phyloP scores from a whole-genome alignment of 345 rosid genomes.

The Kernera saxatilis region DNA sequence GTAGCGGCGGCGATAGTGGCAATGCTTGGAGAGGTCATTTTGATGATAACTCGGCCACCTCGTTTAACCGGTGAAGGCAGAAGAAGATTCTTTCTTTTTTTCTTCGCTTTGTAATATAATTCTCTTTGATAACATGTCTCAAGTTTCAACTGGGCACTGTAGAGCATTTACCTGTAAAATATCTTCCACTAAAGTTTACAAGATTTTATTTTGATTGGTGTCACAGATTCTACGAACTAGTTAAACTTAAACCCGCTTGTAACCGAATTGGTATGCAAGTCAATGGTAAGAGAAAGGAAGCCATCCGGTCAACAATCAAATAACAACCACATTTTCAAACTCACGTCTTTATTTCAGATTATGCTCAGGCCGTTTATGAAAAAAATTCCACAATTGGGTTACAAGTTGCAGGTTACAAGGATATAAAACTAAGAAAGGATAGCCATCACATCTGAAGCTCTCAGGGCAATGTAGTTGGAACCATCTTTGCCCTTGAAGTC shows the following conservation, averaged over 20 bases:
- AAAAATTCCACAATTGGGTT: slow-evolving; percentile 27
- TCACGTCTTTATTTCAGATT: slow-evolving; percentile 24
- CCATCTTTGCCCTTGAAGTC: slow-evolving; percentile 85
- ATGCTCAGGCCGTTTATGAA: slow-evolving; percentile 18
- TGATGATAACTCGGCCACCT: slow-evolving; percentile 72
- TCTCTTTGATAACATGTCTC: slow-evolving; percentile 5
- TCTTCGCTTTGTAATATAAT: slow-evolving; percentile 18
- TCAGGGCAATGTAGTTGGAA: slow-evolving; percentile 68
- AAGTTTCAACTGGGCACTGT: slow-evolving; percentile 23
- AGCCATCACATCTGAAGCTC: slow-evolving; percentile 90
- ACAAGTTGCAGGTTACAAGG: slow-evolving; percentile 13
- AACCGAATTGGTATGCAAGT: not conserved
- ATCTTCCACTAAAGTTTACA: slow-evolving; percentile 12
- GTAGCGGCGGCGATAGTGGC: slow-evolving; percentile 77
- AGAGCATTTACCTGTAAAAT: slow-evolving; percentile 29
- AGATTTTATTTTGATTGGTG: not conserved
- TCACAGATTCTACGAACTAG: not conserved
- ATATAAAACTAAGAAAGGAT: slow-evolving; percentile 59
- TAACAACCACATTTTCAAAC: not conserved
- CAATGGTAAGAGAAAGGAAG: not conserved
- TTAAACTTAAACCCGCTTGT: not conserved
- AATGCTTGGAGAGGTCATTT: slow-evolving; percentile 79
- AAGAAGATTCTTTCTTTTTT: slow-evolving; percentile 18
- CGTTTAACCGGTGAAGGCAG: slow-evolving; percentile 54
- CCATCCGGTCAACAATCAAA: not conserved